Base-by-base conservation (phyloP, 2,329 filamentous ascomycete species). In the Diplodia intermedia region DNA sequence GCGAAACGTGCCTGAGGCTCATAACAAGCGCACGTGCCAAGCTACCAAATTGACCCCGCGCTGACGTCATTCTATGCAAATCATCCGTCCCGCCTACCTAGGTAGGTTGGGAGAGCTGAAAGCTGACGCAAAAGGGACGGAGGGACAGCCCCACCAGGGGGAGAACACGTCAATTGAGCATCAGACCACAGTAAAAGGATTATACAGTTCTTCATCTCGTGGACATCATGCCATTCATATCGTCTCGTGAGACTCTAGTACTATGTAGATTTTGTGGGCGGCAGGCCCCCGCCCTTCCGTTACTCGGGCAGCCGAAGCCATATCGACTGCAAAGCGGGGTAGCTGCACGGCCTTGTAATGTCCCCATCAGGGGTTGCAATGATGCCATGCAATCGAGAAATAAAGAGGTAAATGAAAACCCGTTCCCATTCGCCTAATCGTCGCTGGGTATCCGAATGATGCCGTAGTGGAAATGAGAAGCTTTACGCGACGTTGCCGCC, bases 191-290 rank as follows among this genome's bases (percentile, higher is more conserved):
- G 36, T 38, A 4, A 11, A 38, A 38, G 11, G 9, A 38, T 38
- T 1, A 11, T 36, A 7, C 23, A 18, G 53, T 55, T 36, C 40
- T 29, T 47, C 14, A 18, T 62, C 7, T 68, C 66, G 49, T 68
- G 23, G 66, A 68, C 56, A 33, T 67, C 65, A 54, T 68, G 43
- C 36, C 66, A 68, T 68, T 68, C 66, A 63, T 63, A 29, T 55
- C 29, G 47, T 50, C 36, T 68, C 49, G 29, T 40, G 65, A 67
- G 55, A 33, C 43, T 57, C 53, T 60, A 18, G 36, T 63, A 23
- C 54, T 61, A 61, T 60, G 20, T 67, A 36, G 29, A 57, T 26
- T 23, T 29, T 31, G 20, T 31, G 29, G 26, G 12, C 18, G 36
- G 23, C 14, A 26, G 52, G 15, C 53, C 38, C 54, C 38, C 36